These are phyloP conservation scores for Tetradesmus lagerheimii DNA, from an alignment of 139 green algal genomes.

Conservation along the genomic window DNA sequence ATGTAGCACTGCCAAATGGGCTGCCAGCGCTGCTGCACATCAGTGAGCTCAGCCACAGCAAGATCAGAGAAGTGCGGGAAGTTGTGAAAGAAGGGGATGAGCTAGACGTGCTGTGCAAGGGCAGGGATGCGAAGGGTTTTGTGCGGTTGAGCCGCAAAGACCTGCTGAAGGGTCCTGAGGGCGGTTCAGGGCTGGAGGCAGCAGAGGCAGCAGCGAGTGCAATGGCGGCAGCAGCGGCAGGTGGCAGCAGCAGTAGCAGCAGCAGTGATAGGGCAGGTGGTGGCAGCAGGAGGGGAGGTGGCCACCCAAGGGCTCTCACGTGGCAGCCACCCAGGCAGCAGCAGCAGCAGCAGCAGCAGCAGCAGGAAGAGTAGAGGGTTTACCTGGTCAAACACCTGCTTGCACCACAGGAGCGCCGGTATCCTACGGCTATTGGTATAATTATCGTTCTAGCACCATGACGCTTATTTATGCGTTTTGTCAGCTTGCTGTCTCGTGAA, in stretches of 20 bases:
- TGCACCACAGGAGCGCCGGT: too few species aligned
- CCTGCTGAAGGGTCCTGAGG: constrained; percentile 45
- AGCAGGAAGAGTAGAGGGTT: neutral
- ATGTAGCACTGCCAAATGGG: constrained; percentile 59
- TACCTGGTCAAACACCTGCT: neutral
- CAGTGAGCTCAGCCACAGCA: constrained; percentile 55
- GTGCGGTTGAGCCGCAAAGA: constrained; percentile 62
- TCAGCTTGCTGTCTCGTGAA: neutral
- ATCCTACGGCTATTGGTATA: too few species aligned
- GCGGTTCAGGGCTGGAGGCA: neutral
- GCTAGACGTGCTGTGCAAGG: constrained; percentile 69
- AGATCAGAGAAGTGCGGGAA: constrained; percentile 57
- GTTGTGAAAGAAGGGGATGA: constrained; percentile 59
- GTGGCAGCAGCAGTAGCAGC: constrained; percentile 3
- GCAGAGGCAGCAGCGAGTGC: constrained; percentile 4
- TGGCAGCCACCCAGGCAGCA: neutral
- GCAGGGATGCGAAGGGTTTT: constrained; percentile 55
- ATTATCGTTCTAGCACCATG: too few species aligned
- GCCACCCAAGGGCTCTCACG: neutral
- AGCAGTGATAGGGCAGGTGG: neutral
- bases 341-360: constrained; percentile 1
- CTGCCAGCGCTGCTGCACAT: constrained; percentile 72
- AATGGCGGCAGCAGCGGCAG: neutral
- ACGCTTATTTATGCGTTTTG: neutral
- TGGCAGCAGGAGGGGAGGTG: neutral